phyloP scores from a whole-genome alignment of 208 protist species.

The Tritrichomonas musculus region DNA sequence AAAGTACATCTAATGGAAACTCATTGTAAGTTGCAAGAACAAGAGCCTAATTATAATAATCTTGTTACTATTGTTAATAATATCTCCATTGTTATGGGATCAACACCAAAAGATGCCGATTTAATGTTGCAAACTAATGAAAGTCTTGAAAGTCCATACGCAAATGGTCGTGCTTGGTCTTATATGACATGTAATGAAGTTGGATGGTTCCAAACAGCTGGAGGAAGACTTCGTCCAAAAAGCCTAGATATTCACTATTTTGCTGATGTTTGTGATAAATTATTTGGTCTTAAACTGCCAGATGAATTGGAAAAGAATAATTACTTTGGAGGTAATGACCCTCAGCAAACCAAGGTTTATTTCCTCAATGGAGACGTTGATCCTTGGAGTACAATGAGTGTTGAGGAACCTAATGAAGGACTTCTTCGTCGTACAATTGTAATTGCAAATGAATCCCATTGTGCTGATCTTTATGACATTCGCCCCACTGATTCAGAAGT shows the following conservation, averaged over 20 bases:
- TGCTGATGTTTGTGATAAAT: not conserved
- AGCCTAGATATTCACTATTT: not conserved
- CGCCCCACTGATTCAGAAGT: no score
- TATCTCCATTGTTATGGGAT: not conserved
- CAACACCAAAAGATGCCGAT: not conserved
- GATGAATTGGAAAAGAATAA: not conserved
- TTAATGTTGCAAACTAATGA: not conserved
- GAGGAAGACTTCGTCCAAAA: not conserved
- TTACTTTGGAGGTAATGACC: not conserved
- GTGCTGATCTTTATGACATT: not conserved
- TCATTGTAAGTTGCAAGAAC: not conserved
- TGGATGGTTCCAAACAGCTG: constrained; percentile 16
- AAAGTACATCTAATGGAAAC: not conserved
- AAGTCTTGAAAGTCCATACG: not conserved
- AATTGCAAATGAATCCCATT: not conserved
- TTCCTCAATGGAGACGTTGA: constrained; percentile 3
- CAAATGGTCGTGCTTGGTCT: not conserved
- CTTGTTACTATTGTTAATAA: not conserved
- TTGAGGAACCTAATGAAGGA: not conserved
- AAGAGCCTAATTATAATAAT: not conserved
- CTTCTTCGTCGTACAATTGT: not conserved
- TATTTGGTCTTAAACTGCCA: not conserved
- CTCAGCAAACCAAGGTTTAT: not conserved
- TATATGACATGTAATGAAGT: constrained; percentile 25
- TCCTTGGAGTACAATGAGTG: not conserved